Evolutionary conservation across 2,329 filamentous ascomycete species (phyloP), one percentile per base, ranked within the genome.

Genomic region (Thermomyces lanuginosus): DNA sequence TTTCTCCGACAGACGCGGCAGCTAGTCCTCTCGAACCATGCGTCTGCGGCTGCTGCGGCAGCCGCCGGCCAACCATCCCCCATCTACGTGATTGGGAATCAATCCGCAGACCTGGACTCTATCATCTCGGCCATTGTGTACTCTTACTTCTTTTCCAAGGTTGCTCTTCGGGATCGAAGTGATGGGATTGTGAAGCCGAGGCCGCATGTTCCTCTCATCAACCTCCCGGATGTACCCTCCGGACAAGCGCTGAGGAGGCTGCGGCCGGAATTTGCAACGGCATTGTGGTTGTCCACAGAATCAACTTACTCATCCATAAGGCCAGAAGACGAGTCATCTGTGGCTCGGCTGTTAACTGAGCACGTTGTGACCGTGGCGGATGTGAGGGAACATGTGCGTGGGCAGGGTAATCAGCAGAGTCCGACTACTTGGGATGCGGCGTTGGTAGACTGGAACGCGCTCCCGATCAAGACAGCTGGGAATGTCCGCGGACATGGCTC

Each of bases 71-170:
- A 40, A 4, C 22, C 31, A 13, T 25, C 30, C 8, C 48, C 46
- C 0, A 43, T 55, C 13, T 53, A 56, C 30, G 55, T 60, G 11
- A 39, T 58, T 19, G 56, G 53, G 12, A 59, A 61, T 28, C 48
- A 52, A 8, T 56, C 56, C n/a, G 51, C 51, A 42, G 70, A 75
- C 43, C 60, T 75, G 29, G 70, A 75, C 50, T 74, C 69, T 15
- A 66, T 74, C 42, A 63, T 69, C 30, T 65, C 63, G 30, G 66
- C 69, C 5, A 53, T 75, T 18, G 44, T 72, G n/a, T 72, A 67
- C 41, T 63, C 69, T 18, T 75, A 72, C 45, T 56, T 72, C 24
- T 51, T 72, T 24, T 51, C 52, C 30, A 51, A 42, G 54, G 15
- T n/a, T 10, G 29, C 16, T 16, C n/a, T n/a, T n/a, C n/a, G n/a